A percentile compares a stretch with the other conserved stretches of the same genome.
These are phyloP conservation scores for Nicotiana sylvestris DNA, from an alignment of 257 asterid genomes.

Conservation along the genomic window DNA sequence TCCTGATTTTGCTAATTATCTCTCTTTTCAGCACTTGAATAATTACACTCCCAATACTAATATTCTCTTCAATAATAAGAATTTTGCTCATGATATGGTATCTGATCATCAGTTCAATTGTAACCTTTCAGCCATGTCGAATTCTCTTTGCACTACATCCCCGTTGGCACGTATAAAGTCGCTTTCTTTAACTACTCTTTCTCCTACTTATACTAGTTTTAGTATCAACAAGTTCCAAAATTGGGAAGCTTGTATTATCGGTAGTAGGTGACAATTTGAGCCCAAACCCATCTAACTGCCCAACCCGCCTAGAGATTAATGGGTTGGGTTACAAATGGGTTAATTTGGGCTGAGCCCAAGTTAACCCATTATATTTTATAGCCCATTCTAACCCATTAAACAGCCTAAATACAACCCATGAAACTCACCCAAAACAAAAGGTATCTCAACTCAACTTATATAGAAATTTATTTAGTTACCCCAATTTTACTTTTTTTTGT, in stretches of 20 bases:
- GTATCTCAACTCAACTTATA: no score
- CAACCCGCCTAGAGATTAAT: no score
- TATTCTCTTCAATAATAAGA: conserved; percentile 36
- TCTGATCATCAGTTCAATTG: conserved; percentile 28
- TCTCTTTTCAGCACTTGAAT: conserved; percentile 38
- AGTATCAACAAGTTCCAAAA: conserved; percentile 27
- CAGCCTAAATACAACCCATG: no score
- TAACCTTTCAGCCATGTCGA: conserved; percentile 11
- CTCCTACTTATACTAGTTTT: conserved; percentile 8
- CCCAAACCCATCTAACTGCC: no score
- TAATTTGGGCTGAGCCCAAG: no score
- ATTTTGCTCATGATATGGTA: conserved; percentile 23
- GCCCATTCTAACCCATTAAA: no score
- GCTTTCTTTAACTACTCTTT: conserved; percentile 9
- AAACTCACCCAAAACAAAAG: no score
- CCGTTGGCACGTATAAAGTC: conserved; percentile 11
- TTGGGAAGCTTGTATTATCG: conserved; percentile 26
- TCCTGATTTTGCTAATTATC: conserved; percentile 38
- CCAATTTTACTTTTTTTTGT: no score
- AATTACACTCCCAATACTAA: conserved; percentile 29
- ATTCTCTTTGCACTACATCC: conserved; percentile 1
- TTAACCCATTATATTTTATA: no score
- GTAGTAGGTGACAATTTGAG: no score
- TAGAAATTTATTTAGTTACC: no score
- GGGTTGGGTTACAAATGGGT: no score